Conservation (phyloP, 495 filamentous ascomycete genomes). For the Penicillium argentinense region DNA sequence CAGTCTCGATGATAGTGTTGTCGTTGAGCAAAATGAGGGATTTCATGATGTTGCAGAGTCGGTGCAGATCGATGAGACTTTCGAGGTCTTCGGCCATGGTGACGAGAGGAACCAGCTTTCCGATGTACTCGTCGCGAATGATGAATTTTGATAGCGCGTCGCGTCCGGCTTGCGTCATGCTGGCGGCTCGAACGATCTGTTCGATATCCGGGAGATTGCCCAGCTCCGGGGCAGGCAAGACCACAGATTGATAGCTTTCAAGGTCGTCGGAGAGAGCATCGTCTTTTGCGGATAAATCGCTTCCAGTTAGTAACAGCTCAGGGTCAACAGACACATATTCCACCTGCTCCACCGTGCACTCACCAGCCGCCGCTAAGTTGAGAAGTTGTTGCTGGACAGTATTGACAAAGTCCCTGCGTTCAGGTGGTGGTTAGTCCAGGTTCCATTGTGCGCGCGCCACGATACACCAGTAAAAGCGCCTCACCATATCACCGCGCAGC, state of each 20-base stretch:
- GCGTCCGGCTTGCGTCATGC: constrained; percentile 69
- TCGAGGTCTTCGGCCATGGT: constrained; percentile 87
- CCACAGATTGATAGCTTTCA: constrained; percentile 66
- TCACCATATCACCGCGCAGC: constrained; percentile 89
- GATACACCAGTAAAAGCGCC: constrained; percentile 6
- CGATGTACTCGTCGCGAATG: constrained; percentile 79
- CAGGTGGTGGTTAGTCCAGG: constrained; percentile 8
- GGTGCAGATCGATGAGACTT: constrained; percentile 79
- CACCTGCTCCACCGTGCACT: neutral
- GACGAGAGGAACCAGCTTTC: constrained; percentile 82
- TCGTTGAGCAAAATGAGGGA: constrained; percentile 92
- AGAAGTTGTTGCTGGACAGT: constrained; percentile 71
- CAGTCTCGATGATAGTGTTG: constrained; percentile 86
- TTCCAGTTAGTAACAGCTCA: constrained; percentile 5
- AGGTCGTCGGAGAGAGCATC: constrained; percentile 91
- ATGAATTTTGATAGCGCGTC: constrained; percentile 90
- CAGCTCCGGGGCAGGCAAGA: constrained; percentile 75
- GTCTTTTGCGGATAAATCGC: constrained; percentile 48
- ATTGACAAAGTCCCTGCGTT: constrained; percentile 85
- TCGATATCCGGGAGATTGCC: constrained; percentile 81
- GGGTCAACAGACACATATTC: neutral
- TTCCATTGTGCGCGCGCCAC: constrained; percentile 2
- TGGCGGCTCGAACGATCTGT: constrained; percentile 72
- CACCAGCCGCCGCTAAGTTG: constrained; percentile 52
- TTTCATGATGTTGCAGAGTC: constrained; percentile 98